phyloP scores from a whole-genome alignment of 305 asterid species.

The Fraxinus velutina region DNA sequence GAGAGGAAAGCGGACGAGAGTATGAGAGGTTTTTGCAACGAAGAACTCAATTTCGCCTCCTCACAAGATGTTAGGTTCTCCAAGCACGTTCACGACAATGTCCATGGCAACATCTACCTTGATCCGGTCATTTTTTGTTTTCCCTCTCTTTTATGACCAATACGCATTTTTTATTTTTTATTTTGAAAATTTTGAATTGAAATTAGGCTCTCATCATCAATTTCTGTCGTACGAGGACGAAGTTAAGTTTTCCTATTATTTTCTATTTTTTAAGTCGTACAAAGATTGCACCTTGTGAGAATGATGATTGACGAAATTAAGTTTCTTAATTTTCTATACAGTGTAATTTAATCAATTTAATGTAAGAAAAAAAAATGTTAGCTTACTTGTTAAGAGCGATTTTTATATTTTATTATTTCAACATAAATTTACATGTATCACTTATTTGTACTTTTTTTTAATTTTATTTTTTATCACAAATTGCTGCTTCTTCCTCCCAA shows the following conservation, averaged over 20 bases:
- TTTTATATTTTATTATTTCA: no score
- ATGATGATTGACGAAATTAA: background rate
- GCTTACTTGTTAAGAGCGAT: background rate
- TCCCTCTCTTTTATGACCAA: background rate
- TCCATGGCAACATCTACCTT: constrained; percentile 77
- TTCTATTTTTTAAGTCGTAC: background rate
- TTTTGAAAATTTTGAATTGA: background rate
- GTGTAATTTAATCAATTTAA: background rate
- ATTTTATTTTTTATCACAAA: background rate
- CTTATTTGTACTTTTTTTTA: background rate
- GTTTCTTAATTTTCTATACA: background rate
- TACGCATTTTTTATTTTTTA: background rate
- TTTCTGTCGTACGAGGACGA: background rate
- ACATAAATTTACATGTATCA: background rate
- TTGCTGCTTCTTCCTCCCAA: background rate
- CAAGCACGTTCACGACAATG: constrained; percentile 78
- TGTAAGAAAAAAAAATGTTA: background rate
- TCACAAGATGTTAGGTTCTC: constrained; percentile 56
- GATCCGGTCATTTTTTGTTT: constrained; percentile 50
- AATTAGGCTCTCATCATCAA: background rate
- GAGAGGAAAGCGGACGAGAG: constrained; percentile 14
- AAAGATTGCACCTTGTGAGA: background rate
- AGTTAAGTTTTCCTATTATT: background rate
- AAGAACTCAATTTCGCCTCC: constrained; percentile 35
- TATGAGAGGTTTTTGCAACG: constrained; percentile 55